phyloP scores from a whole-genome alignment of 1,139 yeast species.

The Magnusiomyces paraingens region DNA sequence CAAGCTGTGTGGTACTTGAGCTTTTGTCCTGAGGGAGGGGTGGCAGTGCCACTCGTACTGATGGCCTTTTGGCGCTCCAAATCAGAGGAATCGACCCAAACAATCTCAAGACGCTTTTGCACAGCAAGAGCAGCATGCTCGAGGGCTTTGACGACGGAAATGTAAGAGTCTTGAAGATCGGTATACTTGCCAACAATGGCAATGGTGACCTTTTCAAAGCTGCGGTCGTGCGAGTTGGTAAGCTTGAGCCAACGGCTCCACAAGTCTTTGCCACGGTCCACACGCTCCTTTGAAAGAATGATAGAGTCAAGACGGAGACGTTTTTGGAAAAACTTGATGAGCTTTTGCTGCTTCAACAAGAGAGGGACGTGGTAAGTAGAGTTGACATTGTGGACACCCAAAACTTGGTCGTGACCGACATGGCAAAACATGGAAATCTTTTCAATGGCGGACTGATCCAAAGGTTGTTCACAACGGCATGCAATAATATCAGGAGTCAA shows the following conservation, averaged over 20 bases:
- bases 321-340: slow-evolving; percentile 65
- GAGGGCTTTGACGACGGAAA: slow-evolving; percentile 88
- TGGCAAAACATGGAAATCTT: slow-evolving; percentile 99
- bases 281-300: slow-evolving; percentile 47
- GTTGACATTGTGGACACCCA: slow-evolving; percentile 95
- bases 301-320: slow-evolving; percentile 59
- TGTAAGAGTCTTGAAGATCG: slow-evolving; percentile 87
- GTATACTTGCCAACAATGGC: slow-evolving; percentile 98
- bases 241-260: slow-evolving; percentile 74
- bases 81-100: slow-evolving; percentile 94
- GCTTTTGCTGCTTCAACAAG: slow-evolving; percentile 77
- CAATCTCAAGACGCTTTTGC: slow-evolving; percentile 72
- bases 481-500: slow-evolving; percentile 96
- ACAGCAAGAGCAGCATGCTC: slow-evolving; percentile 95
- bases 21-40: slow-evolving; percentile 41
- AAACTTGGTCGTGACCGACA: slow-evolving; percentile 94
- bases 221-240: slow-evolving; percentile 70
- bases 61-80: slow-evolving; percentile 58
- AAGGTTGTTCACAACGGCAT: slow-evolving; percentile 84
- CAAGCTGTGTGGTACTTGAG: slow-evolving; percentile 89
- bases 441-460: slow-evolving; percentile 78
- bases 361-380: slow-evolving; percentile 97
- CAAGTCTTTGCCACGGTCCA: slow-evolving; percentile 58
- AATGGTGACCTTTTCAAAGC: slow-evolving; percentile 82
- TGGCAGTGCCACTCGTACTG: neutral